phyloP scores from a whole-genome alignment of 768 basidiomycete genomes.

The Royoungia palumana region DNA sequence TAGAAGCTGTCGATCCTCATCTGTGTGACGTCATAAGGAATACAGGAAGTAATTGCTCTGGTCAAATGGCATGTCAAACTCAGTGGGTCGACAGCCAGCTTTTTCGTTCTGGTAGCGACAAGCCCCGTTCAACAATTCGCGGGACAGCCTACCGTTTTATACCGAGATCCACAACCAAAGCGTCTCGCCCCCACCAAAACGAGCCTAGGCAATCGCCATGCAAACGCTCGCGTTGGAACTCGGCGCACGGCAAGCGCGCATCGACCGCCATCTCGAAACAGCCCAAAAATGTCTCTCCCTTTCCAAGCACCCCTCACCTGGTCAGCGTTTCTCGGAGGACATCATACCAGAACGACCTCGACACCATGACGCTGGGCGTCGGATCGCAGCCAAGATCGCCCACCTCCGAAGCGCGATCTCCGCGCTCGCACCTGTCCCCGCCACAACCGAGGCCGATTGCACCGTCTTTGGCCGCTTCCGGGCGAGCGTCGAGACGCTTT shows the following conservation, averaged over 20 bases:
- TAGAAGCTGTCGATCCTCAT: too few relatives aligned
- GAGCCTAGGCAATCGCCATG: background rate
- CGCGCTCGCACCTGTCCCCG: constrained; percentile 20
- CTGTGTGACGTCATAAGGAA: too few relatives aligned
- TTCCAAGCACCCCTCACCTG: background rate
- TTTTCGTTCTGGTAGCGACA: too few relatives aligned
- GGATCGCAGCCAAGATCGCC: constrained; percentile 20
- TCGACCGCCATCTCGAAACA: constrained; percentile 20
- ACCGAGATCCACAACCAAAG: too few relatives aligned
- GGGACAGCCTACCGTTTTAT: too few relatives aligned
- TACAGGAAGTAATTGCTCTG: too few relatives aligned
- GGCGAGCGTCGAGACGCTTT: constrained; percentile 17
- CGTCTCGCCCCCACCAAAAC: too few relatives aligned
- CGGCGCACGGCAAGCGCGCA: constrained; percentile 12
- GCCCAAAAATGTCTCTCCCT: constrained; percentile 14
- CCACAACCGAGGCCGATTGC: constrained; percentile 15
- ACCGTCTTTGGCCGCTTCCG: constrained; percentile 21
- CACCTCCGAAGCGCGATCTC: constrained; percentile 21
- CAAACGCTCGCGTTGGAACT: constrained; percentile 1
- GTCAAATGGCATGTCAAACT: too few relatives aligned
- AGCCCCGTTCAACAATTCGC: too few relatives aligned
- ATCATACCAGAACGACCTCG: constrained; percentile 3
- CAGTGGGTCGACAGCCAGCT: too few relatives aligned
- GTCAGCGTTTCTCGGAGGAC: too few relatives aligned
- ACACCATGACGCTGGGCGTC: constrained; percentile 1